These are phyloP conservation scores for Penicillium manginii DNA, from an alignment of 495 filamentous ascomycete genomes.

Conservation along the genomic window DNA sequence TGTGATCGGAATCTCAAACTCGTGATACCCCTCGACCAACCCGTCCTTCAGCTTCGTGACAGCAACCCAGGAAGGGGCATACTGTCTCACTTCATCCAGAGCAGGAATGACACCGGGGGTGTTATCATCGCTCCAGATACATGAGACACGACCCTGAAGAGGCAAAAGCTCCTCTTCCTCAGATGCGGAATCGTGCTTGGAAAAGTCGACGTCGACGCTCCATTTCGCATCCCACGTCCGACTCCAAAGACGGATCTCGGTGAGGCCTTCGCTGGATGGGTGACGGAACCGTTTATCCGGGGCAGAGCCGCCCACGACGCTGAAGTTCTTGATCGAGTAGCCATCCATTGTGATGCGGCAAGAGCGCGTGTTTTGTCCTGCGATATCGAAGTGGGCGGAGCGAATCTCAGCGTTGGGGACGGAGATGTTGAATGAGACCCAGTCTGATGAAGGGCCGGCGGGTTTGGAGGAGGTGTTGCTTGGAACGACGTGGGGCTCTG, in stretches of 20 bases:
- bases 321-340: constrained; percentile 61
- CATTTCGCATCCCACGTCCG: constrained; percentile 74
- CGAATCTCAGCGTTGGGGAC: constrained; percentile 45
- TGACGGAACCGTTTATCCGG: constrained; percentile 58
- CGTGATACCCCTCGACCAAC: constrained; percentile 73
- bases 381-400: constrained; percentile 54
- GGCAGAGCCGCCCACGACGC: constrained; percentile 57
- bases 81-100: constrained; percentile 78
- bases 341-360: constrained; percentile 55
- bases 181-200: constrained; percentile 30
- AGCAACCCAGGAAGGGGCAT: constrained; percentile 77
- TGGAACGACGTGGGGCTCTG: constrained; percentile 58
- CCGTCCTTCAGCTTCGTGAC: constrained; percentile 76
- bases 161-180: constrained; percentile 34
- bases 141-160: constrained; percentile 72
- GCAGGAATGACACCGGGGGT: constrained; percentile 74
- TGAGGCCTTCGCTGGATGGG: constrained; percentile 54
- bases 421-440: constrained; percentile 67
- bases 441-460: constrained; percentile 49
- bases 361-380: constrained; percentile 67
- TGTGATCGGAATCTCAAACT: constrained; percentile 49
- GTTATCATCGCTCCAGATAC: constrained; percentile 90
- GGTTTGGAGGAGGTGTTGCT: constrained; percentile 35
- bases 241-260: constrained; percentile 70
- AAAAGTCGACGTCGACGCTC: constrained; percentile 77